Conservation (phyloP, 2,329 filamentous ascomycete species). For the Thielaviopsis euricoi region DNA sequence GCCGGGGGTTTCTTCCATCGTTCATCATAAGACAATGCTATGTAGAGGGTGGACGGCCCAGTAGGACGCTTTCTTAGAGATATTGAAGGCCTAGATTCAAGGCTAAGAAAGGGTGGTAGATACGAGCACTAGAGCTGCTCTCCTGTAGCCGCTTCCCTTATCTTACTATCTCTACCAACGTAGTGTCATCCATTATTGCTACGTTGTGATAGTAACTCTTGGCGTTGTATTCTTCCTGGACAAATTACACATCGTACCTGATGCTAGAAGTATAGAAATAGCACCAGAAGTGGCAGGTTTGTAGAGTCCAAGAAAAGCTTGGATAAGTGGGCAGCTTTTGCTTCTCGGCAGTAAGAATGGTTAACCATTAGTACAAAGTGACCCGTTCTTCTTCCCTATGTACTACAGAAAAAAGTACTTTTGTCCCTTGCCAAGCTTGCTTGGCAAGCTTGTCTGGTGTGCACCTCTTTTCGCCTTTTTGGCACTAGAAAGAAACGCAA, state of each 20-base stretch:
- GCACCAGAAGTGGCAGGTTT: not conserved
- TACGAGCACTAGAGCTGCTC: no score
- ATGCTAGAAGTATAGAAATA: not conserved
- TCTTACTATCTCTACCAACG: not conserved
- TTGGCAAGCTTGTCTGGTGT: not conserved
- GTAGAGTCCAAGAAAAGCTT: not conserved
- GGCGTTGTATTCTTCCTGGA: not conserved
- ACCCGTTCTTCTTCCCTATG: not conserved
- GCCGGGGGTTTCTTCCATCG: no score
- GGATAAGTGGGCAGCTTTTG: no score
- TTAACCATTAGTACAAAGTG: no score
- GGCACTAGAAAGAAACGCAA: not conserved
- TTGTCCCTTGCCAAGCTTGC: not conserved
- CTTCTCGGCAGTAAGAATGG: no score
- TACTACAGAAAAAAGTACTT: not conserved
- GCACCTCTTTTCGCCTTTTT: no score
- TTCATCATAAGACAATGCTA: no score
- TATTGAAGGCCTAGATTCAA: no score
- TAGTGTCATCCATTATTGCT: not conserved
- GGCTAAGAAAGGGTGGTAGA: no score
- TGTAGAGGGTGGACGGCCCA: no score
- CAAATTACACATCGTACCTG: no score
- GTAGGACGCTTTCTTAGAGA: no score
- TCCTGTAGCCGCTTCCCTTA: not conserved
- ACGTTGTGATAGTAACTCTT: not conserved